Conservation (phyloP, 129 eudicot species). For the Escallonia herrerae region DNA sequence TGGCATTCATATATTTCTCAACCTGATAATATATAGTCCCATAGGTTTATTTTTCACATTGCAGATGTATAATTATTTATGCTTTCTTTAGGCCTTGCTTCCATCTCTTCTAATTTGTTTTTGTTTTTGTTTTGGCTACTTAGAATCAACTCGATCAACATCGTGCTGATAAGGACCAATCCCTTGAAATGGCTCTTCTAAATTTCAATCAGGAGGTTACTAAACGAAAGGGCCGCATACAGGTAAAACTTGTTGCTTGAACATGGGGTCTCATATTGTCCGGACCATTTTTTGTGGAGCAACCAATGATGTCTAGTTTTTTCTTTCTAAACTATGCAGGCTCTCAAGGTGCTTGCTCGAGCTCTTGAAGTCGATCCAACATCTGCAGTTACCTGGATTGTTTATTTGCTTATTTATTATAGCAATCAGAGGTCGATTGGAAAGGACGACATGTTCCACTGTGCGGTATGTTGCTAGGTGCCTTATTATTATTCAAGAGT, state of each 20-base stretch:
- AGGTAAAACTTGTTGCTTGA: conserved; percentile 34
- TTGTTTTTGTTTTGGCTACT: conserved; percentile 11
- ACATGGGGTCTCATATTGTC: background rate
- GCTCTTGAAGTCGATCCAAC: conserved; percentile 64
- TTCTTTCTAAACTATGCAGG: conserved; percentile 28
- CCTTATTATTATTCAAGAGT: background rate
- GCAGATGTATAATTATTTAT: background rate
- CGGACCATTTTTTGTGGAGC: too few species aligned
- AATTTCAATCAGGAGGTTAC: conserved; percentile 44
- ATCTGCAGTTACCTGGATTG: conserved; percentile 57
- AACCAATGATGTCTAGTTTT: background rate
- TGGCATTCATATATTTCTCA: background rate
- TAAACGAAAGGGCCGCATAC: conserved; percentile 45
- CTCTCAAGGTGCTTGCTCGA: conserved; percentile 56
- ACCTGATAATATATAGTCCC: background rate
- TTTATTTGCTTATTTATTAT: conserved; percentile 64
- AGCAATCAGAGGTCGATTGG: conserved; percentile 54
- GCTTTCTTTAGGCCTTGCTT: background rate
- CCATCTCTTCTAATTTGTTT: conserved; percentile 9
- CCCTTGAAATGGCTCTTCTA: conserved; percentile 58
- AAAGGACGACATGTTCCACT: conserved; percentile 55
- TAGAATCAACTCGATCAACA: conserved; percentile 34
- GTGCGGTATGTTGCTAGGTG: conserved; percentile 48
- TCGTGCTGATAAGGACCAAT: conserved; percentile 35
- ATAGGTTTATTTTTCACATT: background rate